Evolutionary conservation across 352 stramenopile genomes (phyloP).

Genomic region (Pythium grandisporangium): DNA sequence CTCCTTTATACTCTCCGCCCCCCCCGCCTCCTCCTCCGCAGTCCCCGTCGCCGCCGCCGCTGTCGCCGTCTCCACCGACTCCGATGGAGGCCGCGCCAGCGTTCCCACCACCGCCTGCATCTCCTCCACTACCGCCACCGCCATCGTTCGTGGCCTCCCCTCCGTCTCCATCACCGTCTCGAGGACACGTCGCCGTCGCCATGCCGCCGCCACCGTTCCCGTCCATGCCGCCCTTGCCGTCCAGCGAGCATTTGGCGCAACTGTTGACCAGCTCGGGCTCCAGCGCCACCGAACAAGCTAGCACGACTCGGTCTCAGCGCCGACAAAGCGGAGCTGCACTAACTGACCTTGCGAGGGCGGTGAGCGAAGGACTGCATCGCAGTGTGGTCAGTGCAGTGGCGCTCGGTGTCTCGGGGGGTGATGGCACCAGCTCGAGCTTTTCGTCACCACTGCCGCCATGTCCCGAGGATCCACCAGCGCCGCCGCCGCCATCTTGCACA

Average conservation of each 20-base stretch:
- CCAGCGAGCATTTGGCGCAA: slow-evolving; percentile 2
- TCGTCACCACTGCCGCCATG: slow-evolving; percentile 67
- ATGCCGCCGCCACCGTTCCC: slow-evolving; percentile 10
- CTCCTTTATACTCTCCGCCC: neutral
- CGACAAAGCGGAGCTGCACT: neutral
- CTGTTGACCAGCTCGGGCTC: slow-evolving; percentile 4
- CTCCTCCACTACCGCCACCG: slow-evolving; percentile 10
- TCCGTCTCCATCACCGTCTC: neutral
- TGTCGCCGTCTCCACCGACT: slow-evolving; percentile 14
- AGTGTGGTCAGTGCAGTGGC: too few relatives aligned
- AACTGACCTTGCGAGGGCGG: neutral
- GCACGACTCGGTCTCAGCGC: neutral
- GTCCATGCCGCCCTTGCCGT: slow-evolving; percentile 10
- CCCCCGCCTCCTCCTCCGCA: neutral
- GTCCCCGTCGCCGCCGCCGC: slow-evolving; percentile 10
- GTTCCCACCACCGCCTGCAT: slow-evolving; percentile 9
- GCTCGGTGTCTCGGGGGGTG: too few relatives aligned
- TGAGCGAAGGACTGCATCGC: too few relatives aligned
- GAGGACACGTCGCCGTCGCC: neutral
- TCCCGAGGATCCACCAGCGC: slow-evolving; percentile 53
- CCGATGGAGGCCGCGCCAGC: too few relatives aligned
- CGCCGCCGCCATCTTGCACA: slow-evolving; percentile 46
- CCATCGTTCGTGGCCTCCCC: slow-evolving; percentile 7
- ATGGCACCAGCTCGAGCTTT: slow-evolving; percentile 42
- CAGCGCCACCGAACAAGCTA: too few relatives aligned